Base-by-base conservation (phyloP, 116 monocot species). In the Papilionanthe hybrid region DNA sequence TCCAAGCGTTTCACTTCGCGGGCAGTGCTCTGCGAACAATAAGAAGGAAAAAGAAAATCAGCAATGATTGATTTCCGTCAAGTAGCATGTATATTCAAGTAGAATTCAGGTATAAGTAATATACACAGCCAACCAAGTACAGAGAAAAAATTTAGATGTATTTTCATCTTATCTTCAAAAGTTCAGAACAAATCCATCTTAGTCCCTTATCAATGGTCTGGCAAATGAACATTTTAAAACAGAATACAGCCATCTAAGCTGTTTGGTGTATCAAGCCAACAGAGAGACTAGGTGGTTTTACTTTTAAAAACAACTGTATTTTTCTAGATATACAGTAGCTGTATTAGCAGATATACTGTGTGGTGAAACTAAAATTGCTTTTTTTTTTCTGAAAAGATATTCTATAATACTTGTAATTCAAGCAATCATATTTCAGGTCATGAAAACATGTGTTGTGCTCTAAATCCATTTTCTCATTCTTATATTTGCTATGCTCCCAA, bases 1-100 rank as follows among this genome's bases (percentile, higher is more conserved):
- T 98, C 93, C 79, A 98, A 67, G 19, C 98, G 90, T 82, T 98
- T 98, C 32, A 92, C 94, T 88, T 98, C 98, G 50, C 98, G 92
- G 32, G 98, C 84, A 55, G 96, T 96, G 75, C 86, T 86, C 94
- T 97, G 78, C 10, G 44, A 7, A 44, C 73, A 73, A 73, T 22
- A 73, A 73, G 73, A 73, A 73, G 73, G 44, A 5, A 73, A 1
- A 73, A 42, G 6, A 19, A 73, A 73, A 65, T n/a, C 32, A 79
- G 9, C 30, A 43, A 71, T 19, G 19, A 58, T 19, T 55, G 60
- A 69, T 27, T 49, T 49, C 49, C 43, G 20, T 43, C 42, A 44
- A 8, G 43, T 20, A 73, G 73, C 73, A 23, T 44, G 42, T n/a
- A n/a, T 18, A 44, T 73, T 43, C 73, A 73, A 73, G 44, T 73